Evolutionary conservation across 345 rosid genomes (phyloP), one percentile per base, ranked within the genome.

Genomic region (Bretschneidera sinensis): DNA sequence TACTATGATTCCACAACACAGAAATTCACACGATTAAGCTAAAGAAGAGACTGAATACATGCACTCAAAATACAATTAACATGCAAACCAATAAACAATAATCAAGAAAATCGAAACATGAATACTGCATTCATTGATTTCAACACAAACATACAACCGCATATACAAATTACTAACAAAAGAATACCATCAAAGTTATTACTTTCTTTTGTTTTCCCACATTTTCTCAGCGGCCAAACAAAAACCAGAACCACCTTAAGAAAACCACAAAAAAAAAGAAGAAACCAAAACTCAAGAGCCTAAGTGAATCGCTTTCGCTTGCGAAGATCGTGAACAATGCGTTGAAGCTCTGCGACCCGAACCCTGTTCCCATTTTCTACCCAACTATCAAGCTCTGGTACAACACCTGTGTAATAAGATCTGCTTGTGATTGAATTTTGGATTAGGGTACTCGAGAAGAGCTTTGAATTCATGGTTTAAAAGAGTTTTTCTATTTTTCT

Each of bases 251-350:
- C 49, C 25, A 2, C 0, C 25, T 16, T 18, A 25, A 53, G 31
- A 25, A 28, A 17, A 67, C 18, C 23, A 16, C 24, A 6, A 39
- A n/a, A 48, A 35, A 21, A 4, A 3, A 9, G 25, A 19, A 25
- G 23, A 39, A 10, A 14, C 2, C 79, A 49, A 51, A 87, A 91
- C 96, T 92, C 83, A 21, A 92, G 88, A 24, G 98, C 92, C 50
- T 92, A 96, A 64, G 72, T 48, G 78, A 76, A 92, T 49, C 98
- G 89, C 61, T 79, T 85, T 53, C 95, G 82, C 75, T 76, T 71
- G 55, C 98, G 95, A 56, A 89, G 82, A 50, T 92, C 96, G n/a
- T 71, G 90, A 57, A 92, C 70, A 43, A 92, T 82, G 49, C 92
- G 95, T 61, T 86, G 83, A 66, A 92, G 83, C 85, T 89, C 98